Evolutionary conservation across 2,329 filamentous ascomycete species (phyloP), one percentile per base, ranked within the genome.

Genomic region (Aspergillus latus): DNA sequence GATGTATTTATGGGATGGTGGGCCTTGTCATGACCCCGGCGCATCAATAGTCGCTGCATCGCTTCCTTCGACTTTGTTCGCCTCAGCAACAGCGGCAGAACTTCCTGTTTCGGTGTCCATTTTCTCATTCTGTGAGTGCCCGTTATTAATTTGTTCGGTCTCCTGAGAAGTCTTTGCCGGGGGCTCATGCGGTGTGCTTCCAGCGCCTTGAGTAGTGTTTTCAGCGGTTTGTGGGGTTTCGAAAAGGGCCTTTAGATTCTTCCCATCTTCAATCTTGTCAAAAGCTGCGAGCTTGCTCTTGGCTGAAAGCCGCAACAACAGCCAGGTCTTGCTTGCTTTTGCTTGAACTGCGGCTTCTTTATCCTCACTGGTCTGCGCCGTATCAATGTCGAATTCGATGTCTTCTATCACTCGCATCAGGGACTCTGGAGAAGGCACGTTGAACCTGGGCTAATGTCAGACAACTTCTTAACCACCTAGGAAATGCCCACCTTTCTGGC

Each of bases 311-410:
- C 94, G 86, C 60, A 99, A 78, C 4, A 91, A 90, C 64, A 92
- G 85, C 94, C 94, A 99, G 55, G 86, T 88, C 72, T 95, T 93
- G 77, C 91, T 96, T 16, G 88, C 85, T 72, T 95, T 96, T 54
- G 86, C 82, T 61, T 89, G 88, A 75, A 72, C 83, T 76, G 77
- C 82, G 64, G 74, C 72, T 48, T 82, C 78, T 67, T 80, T 84
- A 60, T 87, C 85, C 56, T 83, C 82, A 40, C 85, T 81, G 40
- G 77, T 85, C 54, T 83, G 83, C 8, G 90, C 88, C 82, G 93
- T 91, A 16, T 92, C 89, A 52, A 96, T 85, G 71, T 97, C 91
- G 65, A 97, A 86, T 55, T 96, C 88, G 67, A 91, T 89, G 54
- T 86, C 83, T 60, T 87, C 84, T 61, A 97, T 92, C 58, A 85